phyloP scores from a whole-genome alignment of 2,329 filamentous ascomycete species.

The Monosporascus sp. region DNA sequence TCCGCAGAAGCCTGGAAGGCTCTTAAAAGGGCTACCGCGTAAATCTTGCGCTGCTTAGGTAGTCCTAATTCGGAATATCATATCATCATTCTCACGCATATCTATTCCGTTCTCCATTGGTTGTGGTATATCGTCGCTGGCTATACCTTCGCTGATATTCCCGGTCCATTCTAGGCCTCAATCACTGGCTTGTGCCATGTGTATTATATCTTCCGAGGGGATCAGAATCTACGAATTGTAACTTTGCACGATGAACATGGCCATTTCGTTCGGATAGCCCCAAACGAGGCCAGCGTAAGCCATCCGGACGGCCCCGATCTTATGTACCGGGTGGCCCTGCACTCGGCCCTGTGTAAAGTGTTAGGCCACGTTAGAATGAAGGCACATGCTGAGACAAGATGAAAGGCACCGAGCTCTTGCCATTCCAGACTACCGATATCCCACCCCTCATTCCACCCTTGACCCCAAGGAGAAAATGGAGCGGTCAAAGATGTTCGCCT shows the following conservation, averaged over 20 bases:
- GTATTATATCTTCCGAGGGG: conserved; percentile 3
- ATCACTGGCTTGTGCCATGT: conserved; percentile 10
- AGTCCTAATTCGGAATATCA: too few species aligned
- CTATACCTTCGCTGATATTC: too few species aligned
- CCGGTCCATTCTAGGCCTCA: conserved; percentile 5
- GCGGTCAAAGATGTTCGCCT: conserved; percentile 3
- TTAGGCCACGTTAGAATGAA: not conserved
- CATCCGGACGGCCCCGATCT: not conserved
- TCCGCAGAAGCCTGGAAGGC: too few species aligned
- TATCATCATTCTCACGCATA: too few species aligned
- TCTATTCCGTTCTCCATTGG: too few species aligned
- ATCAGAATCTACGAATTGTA: conserved; percentile 3
- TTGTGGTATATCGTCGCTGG: too few species aligned
- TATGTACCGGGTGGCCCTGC: conserved; percentile 1
- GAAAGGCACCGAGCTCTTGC: conserved; percentile 3
- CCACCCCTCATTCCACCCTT: conserved; percentile 6
- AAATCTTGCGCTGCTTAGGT: too few species aligned
- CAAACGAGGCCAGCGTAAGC: conserved; percentile 3
- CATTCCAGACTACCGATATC: conserved; percentile 8
- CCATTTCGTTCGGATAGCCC: conserved; percentile 2
- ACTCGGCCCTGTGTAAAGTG: conserved; percentile 3
- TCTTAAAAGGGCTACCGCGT: too few species aligned
- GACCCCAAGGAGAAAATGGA: conserved; percentile 9
- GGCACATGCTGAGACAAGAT: not conserved
- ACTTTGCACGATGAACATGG: conserved; percentile 7